phyloP scores from a whole-genome alignment of 305 asterid genomes.

The Solanum hybrid region DNA sequence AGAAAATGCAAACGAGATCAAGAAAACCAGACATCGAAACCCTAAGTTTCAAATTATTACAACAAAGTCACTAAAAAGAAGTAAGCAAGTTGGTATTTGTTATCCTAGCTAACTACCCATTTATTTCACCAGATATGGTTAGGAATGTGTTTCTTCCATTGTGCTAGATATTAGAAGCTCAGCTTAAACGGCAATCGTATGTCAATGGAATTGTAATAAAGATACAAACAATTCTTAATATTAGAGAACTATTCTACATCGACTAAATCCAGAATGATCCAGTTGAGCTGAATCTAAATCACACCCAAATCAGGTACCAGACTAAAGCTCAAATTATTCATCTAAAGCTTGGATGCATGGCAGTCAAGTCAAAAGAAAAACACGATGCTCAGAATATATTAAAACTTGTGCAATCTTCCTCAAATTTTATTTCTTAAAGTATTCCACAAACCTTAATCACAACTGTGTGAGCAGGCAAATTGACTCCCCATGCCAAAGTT shows the following conservation, averaged over 20 bases:
- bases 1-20: background rate
- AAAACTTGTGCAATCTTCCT: background rate
- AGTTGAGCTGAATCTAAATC: background rate
- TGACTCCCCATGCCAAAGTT: conserved; percentile 99
- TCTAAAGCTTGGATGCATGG: background rate
- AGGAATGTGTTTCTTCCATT: background rate
- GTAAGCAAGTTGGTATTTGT: background rate
- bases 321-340: background rate
- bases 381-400: background rate
- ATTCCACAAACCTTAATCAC: conserved; percentile 81
- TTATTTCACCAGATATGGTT: background rate
- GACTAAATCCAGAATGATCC: background rate
- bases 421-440: background rate
- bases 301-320: background rate
- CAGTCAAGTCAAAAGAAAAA: background rate
- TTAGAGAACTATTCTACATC: background rate
- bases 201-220: background rate
- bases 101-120: background rate
- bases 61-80: background rate
- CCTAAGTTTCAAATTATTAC: background rate
- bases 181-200: background rate
- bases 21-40: background rate
- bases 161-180: conserved; percentile 1
- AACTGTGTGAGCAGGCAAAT: conserved; percentile 99
- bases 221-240: background rate